Evolutionary conservation across 202 grass and related monocot genomes (phyloP), one percentile per base, ranked within the genome.

Genomic region (Panicum hallii): DNA sequence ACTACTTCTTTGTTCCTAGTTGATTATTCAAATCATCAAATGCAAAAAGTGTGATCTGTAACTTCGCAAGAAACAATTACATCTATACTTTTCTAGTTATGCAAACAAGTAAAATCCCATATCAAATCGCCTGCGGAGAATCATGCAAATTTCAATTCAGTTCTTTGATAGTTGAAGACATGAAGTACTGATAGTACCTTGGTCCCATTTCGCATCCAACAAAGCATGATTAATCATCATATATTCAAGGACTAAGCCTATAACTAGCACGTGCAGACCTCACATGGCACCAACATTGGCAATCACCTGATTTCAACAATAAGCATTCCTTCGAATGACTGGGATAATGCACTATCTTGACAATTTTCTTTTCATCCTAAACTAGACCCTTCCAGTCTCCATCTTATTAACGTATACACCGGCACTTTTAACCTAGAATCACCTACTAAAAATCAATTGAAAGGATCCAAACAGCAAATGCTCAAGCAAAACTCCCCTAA

Each of bases 111-210:
- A 11, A 38, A 72, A 66, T 7, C 5, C 57, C 38, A 64, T 52
- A 79, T 22, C 28, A 40, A 67, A 66, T 66, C 23, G 26, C 8
- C 23, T 65, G 66, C 47, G 12, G 12, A 42, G 5, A 71, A 82
- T 58, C 72, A 72, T 67, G 74, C 42, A 75, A 83, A 87, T 66
- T 26, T 41, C 52, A 67, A 50, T 41, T 30, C 67, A 63, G 11
- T 63, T 82, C 9, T 62, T 30, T 12, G 5, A 22, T 55, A 58
- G 13, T 19, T 16, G 38, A 30, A 45, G 49, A 42, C 30, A 53
- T 15, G 19, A 44, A 20, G 15, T 47, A 32, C 26, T 48, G 26
- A 19, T 49, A 6, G 28, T 38, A 15, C 38, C n/a, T 30, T 7
- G 4, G 26, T 7, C 8, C 42, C 22, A 4, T 46, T 45, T 34